These are phyloP conservation scores for Coemansia sp. DNA, from an alignment of 192 early-diverging fungal genomes.

Conservation along the genomic window DNA sequence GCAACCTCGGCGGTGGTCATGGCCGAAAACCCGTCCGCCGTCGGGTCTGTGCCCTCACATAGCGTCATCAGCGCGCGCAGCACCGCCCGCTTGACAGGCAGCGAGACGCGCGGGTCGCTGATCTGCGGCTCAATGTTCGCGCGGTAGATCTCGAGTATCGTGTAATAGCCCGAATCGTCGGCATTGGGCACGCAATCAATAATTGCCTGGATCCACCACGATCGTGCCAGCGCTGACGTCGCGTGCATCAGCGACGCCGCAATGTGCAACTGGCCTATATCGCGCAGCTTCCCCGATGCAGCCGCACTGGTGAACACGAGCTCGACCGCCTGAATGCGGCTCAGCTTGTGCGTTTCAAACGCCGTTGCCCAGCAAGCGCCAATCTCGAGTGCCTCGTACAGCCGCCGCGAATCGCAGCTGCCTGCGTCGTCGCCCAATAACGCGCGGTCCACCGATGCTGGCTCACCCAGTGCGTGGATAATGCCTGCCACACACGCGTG, in stretches of 20 bases:
- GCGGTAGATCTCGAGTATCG: constrained; percentile 40
- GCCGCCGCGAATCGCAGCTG: constrained; percentile 3
- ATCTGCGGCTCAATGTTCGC: constrained; percentile 35
- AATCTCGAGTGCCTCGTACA: constrained; percentile 19
- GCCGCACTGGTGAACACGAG: constrained; percentile 36
- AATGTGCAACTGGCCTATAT: constrained; percentile 8
- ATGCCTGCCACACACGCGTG: constrained; percentile 25
- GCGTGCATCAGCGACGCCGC: constrained; percentile 17
- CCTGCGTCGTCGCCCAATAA: background rate
- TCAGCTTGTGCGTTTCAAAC: constrained; percentile 10
- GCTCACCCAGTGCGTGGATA: constrained; percentile 22
- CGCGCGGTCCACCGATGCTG: background rate
- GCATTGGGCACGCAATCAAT: constrained; percentile 9
- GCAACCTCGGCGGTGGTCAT: constrained; percentile 51
- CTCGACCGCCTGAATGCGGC: constrained; percentile 32
- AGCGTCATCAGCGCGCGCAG: constrained; percentile 36
- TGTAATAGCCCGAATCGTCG: constrained; percentile 9
- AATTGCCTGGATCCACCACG: constrained; percentile 20
- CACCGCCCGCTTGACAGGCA: constrained; percentile 35
- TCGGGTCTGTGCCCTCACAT: constrained; percentile 38
- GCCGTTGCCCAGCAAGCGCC: constrained; percentile 21
- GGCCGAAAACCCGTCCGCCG: constrained; percentile 32
- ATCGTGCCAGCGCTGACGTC: constrained; percentile 26
- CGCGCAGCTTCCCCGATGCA: constrained; percentile 25
- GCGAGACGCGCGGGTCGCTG: constrained; percentile 10